phyloP scores from a whole-genome alignment of 345 rosid genomes.

The Salix arbutifolia region DNA sequence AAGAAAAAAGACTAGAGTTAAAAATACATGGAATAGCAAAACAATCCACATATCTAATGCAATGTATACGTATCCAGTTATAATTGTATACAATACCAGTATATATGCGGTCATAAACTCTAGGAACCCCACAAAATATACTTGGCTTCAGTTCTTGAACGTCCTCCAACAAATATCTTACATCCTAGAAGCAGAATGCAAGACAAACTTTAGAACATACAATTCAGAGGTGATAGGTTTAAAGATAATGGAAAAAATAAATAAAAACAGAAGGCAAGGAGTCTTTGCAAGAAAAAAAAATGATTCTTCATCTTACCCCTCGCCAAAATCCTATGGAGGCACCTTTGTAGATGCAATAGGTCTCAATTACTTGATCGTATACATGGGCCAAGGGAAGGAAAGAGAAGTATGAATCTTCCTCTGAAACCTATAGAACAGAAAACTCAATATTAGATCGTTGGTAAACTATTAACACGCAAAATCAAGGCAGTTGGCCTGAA shows the following conservation, averaged over 20 bases:
- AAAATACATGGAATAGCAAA: background rate
- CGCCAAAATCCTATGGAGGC: slow-evolving; percentile 88
- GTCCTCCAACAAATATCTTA: slow-evolving; percentile 71
- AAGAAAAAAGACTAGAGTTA: slow-evolving; percentile 16
- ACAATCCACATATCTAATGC: background rate
- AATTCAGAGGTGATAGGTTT: background rate
- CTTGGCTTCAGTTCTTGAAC: slow-evolving; percentile 80
- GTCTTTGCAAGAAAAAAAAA: background rate
- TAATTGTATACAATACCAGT: slow-evolving; percentile 39
- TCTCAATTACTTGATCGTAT: slow-evolving; percentile 81
- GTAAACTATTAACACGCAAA: background rate
- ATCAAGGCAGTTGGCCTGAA: background rate
- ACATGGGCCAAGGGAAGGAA: slow-evolving; percentile 92
- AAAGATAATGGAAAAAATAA: background rate
- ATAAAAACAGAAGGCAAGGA: background rate
- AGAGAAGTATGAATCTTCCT: slow-evolving; percentile 79
- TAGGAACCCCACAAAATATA: slow-evolving; percentile 75
- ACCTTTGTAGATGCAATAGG: slow-evolving; percentile 67
- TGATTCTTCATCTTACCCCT: slow-evolving; percentile 49
- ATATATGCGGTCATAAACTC: slow-evolving; percentile 80
- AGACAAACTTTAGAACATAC: background rate
- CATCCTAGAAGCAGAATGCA: slow-evolving; percentile 45
- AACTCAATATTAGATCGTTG: background rate
- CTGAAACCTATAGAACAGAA: slow-evolving; percentile 46
- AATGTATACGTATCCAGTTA: background rate